Evolutionary conservation across 208 protist genomes (phyloP).

Genomic region (Leishmania turanica): DNA sequence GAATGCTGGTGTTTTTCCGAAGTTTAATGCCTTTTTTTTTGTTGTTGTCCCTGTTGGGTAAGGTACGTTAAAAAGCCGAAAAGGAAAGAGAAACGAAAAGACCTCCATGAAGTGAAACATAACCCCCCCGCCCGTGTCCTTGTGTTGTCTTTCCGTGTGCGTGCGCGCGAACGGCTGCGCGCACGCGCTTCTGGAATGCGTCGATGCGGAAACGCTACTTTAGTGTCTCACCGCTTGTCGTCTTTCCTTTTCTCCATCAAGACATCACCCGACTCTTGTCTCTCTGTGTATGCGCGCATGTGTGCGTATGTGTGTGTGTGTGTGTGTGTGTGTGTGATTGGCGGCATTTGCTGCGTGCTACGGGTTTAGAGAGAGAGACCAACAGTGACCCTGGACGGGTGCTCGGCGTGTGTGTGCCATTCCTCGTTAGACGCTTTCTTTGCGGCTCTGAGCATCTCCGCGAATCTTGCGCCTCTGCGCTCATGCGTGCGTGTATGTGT

Average conservation of each 20-base stretch:
- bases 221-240: background rate
- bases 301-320: background rate
- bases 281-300: background rate
- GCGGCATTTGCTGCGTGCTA: background rate
- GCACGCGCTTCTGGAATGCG: background rate
- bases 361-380: background rate
- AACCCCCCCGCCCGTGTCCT: background rate
- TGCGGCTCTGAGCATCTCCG: background rate
- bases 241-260: conserved; percentile 2
- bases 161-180: background rate
- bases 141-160: background rate
- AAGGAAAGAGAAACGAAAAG: background rate
- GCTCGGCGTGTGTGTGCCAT: background rate
- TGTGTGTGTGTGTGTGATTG: background rate
- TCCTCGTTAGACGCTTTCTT: background rate
- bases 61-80: background rate
- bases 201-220: background rate
- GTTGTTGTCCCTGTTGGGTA: background rate
- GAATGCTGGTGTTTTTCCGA: background rate
- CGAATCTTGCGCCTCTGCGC: background rate
- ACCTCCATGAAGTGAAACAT: background rate
- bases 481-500: background rate
- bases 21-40: background rate
- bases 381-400: background rate
- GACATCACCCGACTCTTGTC: background rate